phyloP scores from a whole-genome alignment of 345 rosid species.

The Bruguiera parviflora region DNA sequence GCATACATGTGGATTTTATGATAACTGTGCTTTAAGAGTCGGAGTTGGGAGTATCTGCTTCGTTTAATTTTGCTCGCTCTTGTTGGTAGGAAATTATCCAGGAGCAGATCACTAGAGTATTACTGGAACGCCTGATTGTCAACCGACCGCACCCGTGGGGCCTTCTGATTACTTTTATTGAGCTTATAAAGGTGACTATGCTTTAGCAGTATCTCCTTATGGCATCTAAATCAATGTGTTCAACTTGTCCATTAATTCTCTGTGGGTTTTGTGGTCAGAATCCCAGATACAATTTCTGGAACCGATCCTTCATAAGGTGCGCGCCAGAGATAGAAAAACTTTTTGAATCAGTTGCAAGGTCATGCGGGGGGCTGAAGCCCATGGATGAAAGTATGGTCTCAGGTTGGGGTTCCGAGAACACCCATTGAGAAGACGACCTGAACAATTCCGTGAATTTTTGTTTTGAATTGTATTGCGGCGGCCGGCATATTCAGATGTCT shows the following conservation, averaged over 20 bases:
- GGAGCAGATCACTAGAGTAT: slow-evolving; percentile 95
- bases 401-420: slow-evolving; percentile 51
- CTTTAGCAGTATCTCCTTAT: not conserved
- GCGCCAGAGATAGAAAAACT: slow-evolving; percentile 92
- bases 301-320: slow-evolving; percentile 67
- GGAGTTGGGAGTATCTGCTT: no score
- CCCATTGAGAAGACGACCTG: slow-evolving; percentile 13
- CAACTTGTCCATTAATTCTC: no score
- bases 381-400: slow-evolving; percentile 75
- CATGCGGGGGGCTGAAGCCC: slow-evolving; percentile 76
- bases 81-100: slow-evolving; percentile 74
- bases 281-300: slow-evolving; percentile 85
- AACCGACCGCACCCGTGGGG: slow-evolving; percentile 99
- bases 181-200: slow-evolving; percentile 73
- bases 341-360: slow-evolving; percentile 77
- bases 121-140: slow-evolving; percentile 91
- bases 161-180: slow-evolving; percentile 93
- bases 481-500: no score
- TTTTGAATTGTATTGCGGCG: no score
- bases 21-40: no score
- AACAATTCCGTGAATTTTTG: no score
- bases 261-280: slow-evolving; percentile 39
- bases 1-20: no score
- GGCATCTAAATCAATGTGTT: not conserved
- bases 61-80: not conserved